A percentile compares a stretch with the other conserved stretches of the same genome.
phyloP scores from a whole-genome alignment of 2,329 filamentous ascomycete genomes.

The Fusarium euwallaceae region DNA sequence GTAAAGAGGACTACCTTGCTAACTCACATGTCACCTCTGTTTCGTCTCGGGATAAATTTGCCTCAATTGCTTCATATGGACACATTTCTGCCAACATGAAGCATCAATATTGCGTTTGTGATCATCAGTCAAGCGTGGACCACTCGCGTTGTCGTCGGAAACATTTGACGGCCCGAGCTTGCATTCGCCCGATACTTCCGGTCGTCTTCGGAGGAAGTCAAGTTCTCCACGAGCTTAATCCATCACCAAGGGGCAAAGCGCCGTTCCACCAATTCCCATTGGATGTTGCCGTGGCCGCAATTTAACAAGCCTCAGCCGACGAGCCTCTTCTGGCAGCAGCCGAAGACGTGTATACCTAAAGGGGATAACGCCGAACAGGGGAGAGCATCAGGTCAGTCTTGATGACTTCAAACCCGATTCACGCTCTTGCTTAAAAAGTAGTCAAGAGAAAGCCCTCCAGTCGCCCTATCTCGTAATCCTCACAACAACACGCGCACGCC shows the following conservation, averaged over 20 bases:
- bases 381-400: neutral
- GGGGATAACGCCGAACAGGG: neutral
- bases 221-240: neutral
- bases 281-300: neutral
- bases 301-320: neutral
- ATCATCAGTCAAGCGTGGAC: too few relatives aligned
- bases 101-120: neutral
- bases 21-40: neutral
- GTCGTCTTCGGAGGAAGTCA: neutral
- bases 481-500: neutral
- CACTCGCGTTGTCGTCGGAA: neutral
- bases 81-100: neutral
- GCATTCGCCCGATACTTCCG: neutral
- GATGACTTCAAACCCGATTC: neutral
- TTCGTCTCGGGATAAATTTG: neutral
- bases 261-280: neutral
- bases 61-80: too few relatives aligned
- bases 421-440: neutral
- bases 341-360: neutral
- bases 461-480: too few relatives aligned
- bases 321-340: neutral
- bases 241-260: neutral
- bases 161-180: neutral
- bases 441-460: neutral
- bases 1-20: neutral